These are phyloP conservation scores for Mycosphaerella arachidis DNA, from an alignment of 2,329 filamentous ascomycete species.

Conservation along the genomic window DNA sequence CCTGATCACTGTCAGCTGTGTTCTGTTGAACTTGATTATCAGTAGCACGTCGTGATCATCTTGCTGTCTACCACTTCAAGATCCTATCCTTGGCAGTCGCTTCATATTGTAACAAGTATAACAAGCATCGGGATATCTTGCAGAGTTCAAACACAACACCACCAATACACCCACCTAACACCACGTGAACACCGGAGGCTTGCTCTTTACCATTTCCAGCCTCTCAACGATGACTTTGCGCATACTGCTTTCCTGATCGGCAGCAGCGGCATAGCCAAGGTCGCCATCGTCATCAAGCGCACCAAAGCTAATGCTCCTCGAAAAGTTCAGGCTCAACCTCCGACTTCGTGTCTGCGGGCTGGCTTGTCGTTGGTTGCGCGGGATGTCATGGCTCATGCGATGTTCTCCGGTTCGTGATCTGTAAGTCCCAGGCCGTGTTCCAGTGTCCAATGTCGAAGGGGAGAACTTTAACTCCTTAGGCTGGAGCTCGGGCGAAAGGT, in stretches of 20 bases:
- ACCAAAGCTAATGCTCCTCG: conserved; percentile 8
- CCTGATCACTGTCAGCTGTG: too few relatives aligned
- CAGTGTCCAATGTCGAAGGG: conserved; percentile 2
- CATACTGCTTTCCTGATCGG: conserved; percentile 85
- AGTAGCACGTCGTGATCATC: not conserved
- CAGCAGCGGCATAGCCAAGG: conserved; percentile 87
- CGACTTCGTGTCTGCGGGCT: conserved; percentile 28
- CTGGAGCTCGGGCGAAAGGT: conserved; percentile 15
- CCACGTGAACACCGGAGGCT: conserved; percentile 96
- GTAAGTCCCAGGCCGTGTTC: conserved; percentile 19
- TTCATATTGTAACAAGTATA: not conserved
- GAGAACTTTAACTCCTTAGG: conserved; percentile 19
- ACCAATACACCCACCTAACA: conserved; percentile 55
- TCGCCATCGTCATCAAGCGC: conserved; percentile 73
- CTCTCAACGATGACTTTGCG: conserved; percentile 96
- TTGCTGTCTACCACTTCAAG: not conserved
- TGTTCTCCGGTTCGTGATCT: conserved; percentile 30
- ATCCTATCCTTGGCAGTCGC: not conserved
- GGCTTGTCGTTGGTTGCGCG: conserved; percentile 23
- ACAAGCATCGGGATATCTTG: not conserved
- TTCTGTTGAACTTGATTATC: too few relatives aligned
- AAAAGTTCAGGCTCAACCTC: conserved; percentile 40
- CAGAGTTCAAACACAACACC: not conserved
- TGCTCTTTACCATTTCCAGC: conserved; percentile 89
- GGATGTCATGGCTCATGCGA: conserved; percentile 22